Evolutionary conservation across 371 early-diverging fungal species (phyloP).

Genomic region (Actinomucor elegans): DNA sequence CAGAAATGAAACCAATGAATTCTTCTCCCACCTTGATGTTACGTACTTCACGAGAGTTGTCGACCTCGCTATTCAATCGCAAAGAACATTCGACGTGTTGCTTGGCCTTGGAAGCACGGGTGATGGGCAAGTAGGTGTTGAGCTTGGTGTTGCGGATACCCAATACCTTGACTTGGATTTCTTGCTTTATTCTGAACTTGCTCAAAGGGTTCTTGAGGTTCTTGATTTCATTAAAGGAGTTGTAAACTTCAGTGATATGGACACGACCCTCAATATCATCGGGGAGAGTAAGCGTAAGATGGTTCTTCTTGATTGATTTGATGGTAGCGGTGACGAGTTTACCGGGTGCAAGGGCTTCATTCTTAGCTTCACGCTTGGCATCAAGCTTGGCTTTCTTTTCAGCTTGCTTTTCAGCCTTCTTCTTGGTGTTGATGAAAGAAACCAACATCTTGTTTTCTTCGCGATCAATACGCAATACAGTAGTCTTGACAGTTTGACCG

Average conservation of each 20-base stretch:
- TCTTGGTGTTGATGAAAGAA: constrained; percentile 36
- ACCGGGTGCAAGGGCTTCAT: constrained; percentile 65
- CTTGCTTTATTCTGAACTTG: constrained; percentile 35
- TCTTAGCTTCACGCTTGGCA: constrained; percentile 25
- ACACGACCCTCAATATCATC: constrained; percentile 67
- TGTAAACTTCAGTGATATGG: constrained; percentile 64
- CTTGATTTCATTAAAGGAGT: constrained; percentile 39
- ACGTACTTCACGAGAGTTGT: constrained; percentile 25
- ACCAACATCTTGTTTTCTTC: constrained; percentile 31
- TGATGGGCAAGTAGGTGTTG: constrained; percentile 64
- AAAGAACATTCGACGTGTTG: constrained; percentile 31
- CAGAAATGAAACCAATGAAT: constrained; percentile 60
- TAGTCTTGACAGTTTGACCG: constrained; percentile 83
- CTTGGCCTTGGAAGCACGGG: constrained; percentile 37
- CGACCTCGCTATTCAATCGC: constrained; percentile 8
- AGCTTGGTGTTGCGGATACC: constrained; percentile 62
- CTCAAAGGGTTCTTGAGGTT: constrained; percentile 43
- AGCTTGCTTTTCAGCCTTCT: constrained; percentile 35
- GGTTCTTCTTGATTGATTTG: constrained; percentile 51
- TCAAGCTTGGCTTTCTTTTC: constrained; percentile 24
- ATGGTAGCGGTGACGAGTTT: constrained; percentile 53
- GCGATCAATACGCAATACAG: constrained; percentile 61
- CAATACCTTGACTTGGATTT: constrained; percentile 61
- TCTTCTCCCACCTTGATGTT: constrained; percentile 50
- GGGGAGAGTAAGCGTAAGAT: constrained; percentile 65